phyloP scores from a whole-genome alignment of 2,329 filamentous ascomycete species.

The Cytospora paraplurivora region DNA sequence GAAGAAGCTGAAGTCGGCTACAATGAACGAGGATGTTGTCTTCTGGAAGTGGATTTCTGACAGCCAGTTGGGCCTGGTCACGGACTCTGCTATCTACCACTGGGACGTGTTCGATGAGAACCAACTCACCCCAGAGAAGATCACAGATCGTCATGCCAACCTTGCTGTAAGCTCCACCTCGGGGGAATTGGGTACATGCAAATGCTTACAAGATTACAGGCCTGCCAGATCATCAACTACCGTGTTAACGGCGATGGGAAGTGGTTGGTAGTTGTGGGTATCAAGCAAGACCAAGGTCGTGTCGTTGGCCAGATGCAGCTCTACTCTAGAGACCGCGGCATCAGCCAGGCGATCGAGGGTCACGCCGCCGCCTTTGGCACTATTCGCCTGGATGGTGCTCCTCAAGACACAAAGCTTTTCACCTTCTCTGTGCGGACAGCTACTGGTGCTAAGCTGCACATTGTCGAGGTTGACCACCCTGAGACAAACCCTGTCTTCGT shows the following conservation, averaged over 20 bases:
- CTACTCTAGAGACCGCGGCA: slow-evolving; percentile 92
- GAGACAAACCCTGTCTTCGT: slow-evolving; percentile 84
- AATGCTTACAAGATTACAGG: slow-evolving; percentile 51
- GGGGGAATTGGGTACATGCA: not conserved
- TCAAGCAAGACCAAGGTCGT: slow-evolving; percentile 88
- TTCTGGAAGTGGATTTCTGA: slow-evolving; percentile 99
- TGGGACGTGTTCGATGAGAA: slow-evolving; percentile 93
- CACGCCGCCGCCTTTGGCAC: slow-evolving; percentile 95
- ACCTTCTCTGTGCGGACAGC: slow-evolving; percentile 92
- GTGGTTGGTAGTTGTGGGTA: slow-evolving; percentile 98
- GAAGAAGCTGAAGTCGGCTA: slow-evolving; percentile 93
- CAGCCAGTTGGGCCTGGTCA: slow-evolving; percentile 83
- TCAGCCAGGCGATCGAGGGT: slow-evolving; percentile 97
- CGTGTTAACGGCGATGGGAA: slow-evolving; percentile 93
- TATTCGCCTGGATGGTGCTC: slow-evolving; percentile 82
- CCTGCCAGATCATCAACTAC: slow-evolving; percentile 99
- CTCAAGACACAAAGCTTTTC: slow-evolving; percentile 92
- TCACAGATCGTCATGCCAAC: slow-evolving; percentile 93
- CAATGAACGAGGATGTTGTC: slow-evolving; percentile 95
- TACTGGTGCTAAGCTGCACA: slow-evolving; percentile 86
- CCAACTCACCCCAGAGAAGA: slow-evolving; percentile 79
- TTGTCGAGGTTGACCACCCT: slow-evolving; percentile 95
- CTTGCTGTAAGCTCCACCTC: slow-evolving; percentile 63
- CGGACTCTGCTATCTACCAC: slow-evolving; percentile 88
- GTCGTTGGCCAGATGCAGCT: slow-evolving; percentile 97